phyloP scores from a whole-genome alignment of 2,329 filamentous ascomycete genomes.

The Phialocephala subalpina region DNA sequence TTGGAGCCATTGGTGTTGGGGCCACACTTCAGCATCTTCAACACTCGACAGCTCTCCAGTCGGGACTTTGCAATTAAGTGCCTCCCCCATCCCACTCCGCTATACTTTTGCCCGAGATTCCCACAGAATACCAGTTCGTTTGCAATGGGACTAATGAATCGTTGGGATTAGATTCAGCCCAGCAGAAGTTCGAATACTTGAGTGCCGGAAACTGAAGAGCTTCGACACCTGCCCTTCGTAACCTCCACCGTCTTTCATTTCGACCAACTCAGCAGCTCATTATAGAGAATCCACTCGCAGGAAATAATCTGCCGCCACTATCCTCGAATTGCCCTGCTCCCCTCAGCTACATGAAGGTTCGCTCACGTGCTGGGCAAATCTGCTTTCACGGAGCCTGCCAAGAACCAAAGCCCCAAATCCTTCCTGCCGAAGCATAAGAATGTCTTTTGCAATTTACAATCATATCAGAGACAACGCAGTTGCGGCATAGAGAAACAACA shows the following conservation, averaged over 20 bases:
- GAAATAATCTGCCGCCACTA: neutral
- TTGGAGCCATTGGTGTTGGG: no score
- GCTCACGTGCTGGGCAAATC: neutral
- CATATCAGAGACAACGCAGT: neutral
- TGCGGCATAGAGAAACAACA: neutral
- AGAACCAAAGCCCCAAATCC: neutral
- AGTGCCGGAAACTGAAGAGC: neutral
- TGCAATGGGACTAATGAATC: no score
- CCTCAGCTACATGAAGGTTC: neutral
- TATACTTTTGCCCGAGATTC: no score
- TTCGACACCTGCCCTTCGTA: neutral
- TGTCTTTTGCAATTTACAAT: neutral
- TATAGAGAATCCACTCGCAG: neutral
- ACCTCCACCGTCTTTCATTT: neutral
- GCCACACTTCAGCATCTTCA: no score
- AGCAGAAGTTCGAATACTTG: no score
- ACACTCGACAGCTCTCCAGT: no score
- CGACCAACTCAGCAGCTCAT: neutral
- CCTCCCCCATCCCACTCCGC: neutral
- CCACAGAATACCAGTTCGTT: no score
- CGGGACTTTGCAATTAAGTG: no score
- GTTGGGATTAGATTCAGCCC: no score
- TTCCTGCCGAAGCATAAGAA: neutral
- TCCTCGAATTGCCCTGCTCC: neutral
- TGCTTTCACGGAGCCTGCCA: neutral